Conservation (phyloP, 345 rosid genomes). For the Stellera chamaejasme region DNA sequence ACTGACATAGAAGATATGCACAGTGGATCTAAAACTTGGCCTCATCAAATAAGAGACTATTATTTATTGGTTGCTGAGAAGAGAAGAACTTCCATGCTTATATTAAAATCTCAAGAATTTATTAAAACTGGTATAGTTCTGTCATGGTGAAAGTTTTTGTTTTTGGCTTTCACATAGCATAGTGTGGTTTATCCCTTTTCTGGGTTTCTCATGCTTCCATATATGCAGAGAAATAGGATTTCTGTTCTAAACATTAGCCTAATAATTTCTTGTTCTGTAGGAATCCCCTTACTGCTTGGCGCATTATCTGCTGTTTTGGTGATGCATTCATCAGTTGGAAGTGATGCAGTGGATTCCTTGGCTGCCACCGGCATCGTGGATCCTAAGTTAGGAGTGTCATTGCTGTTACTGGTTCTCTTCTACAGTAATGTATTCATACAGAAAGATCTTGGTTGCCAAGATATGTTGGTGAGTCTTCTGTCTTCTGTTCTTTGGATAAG, state of each 20-base stretch:
- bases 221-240: too few relatives aligned
- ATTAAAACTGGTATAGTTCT: slow-evolving; percentile 27
- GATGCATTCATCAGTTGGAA: slow-evolving; percentile 55
- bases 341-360: slow-evolving; percentile 52
- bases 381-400: slow-evolving; percentile 64
- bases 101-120: slow-evolving; percentile 29
- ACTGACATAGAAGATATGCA: slow-evolving; percentile 28
- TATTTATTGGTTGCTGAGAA: slow-evolving; percentile 34
- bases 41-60: slow-evolving; percentile 55
- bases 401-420: slow-evolving; percentile 67
- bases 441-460: slow-evolving; percentile 29
- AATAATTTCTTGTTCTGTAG: slow-evolving; percentile 18
- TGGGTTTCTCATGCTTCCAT: too few relatives aligned
- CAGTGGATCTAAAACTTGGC: slow-evolving; percentile 38
- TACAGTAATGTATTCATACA: slow-evolving; percentile 63
- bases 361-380: slow-evolving; percentile 49
- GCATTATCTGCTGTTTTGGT: slow-evolving; percentile 60
- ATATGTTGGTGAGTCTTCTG: slow-evolving; percentile 50
- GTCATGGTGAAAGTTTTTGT: background rate
- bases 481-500: slow-evolving; percentile 5
- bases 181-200: background rate
- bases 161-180: background rate
- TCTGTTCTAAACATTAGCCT: too few relatives aligned
- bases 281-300: slow-evolving; percentile 54
- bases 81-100: slow-evolving; percentile 37